Evolutionary conservation across 1,284 basidiomycete genomes (phyloP), one percentile per base, ranked within the genome.

Genomic region (Phellinidium pouzarii): DNA sequence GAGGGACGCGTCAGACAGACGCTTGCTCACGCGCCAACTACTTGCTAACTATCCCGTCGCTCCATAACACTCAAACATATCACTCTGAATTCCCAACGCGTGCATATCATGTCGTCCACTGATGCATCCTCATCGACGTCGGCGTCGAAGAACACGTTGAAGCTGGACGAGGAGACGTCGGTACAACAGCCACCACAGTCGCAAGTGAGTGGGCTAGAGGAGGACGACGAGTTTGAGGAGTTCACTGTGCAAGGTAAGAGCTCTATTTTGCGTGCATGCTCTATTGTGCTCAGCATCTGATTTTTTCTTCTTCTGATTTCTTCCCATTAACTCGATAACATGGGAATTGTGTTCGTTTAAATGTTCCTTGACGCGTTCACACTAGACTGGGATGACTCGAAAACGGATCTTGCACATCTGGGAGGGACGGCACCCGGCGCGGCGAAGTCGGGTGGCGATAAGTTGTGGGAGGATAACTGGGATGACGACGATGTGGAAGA

Each of bases 391-490:
- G 84, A 91, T 53, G 87, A 92, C 61, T 80, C 84, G 0, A 77
- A 90, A 60, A 91, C 90, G 3, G 83, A 89, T 64, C 68, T 92
- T 23, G 84, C 85, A 5, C 86, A 91, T 65, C 68, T 91, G 41
- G 78, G 77, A 50, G 83, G 84, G n/a, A 73, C 78, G 11, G 77
- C 79, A 19, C 85, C 84, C 2, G 86, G 83, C 3, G 80, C 75
- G 20, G 83, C 86, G 9, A 85, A 82, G 64, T 82, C 84, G 22
- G 81, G 79, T 37, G 84, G 84, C 9, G 81, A 90, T 67, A 90
- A 94, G 65, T 74, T 98, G 27, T 99, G 95, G 95, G 94, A 98
- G 74, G 95, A 98, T 64, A 97, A 97, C 68, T 99, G 95, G 95
- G 95, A 99, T 64, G 95, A 99, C 64, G 95, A 99, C 70, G 94